Evolutionary conservation across 129 eudicot genomes (phyloP).

Genomic region (Arctium minus): DNA sequence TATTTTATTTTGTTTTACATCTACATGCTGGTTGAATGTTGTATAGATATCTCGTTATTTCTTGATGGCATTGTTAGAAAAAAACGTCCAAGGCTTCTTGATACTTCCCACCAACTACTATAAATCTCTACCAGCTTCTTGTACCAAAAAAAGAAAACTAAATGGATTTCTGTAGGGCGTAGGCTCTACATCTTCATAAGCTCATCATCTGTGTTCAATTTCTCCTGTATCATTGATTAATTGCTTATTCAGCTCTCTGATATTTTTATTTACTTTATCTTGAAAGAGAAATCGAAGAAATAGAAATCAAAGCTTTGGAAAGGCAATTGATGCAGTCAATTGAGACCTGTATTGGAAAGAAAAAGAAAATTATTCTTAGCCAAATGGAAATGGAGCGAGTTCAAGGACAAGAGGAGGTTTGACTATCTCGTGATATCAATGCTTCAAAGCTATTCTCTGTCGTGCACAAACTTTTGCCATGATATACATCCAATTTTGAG

Average conservation of each 20-base stretch:
- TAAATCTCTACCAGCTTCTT: slow-evolving; percentile 12
- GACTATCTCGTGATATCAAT: not conserved
- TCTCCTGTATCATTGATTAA: not conserved
- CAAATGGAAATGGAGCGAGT: slow-evolving; percentile 78
- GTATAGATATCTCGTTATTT: not conserved
- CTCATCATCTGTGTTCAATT: not conserved
- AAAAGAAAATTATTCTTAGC: slow-evolving; percentile 86
- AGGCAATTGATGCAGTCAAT: slow-evolving; percentile 97
- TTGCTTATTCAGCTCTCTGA: slow-evolving; percentile 10
- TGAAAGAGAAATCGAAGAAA: slow-evolving; percentile 94
- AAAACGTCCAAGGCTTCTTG: not conserved
- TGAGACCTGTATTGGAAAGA: slow-evolving; percentile 87
- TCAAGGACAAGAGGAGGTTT: slow-evolving; percentile 92
- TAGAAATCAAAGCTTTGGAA: slow-evolving; percentile 87
- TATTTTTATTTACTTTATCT: slow-evolving; percentile 20
- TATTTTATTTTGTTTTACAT: not conserved
- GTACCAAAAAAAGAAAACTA: slow-evolving; percentile 2
- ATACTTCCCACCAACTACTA: not conserved
- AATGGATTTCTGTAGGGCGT: not conserved
- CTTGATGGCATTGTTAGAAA: not conserved
- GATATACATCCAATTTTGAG: not conserved
- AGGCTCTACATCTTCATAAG: not conserved
- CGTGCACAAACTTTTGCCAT: slow-evolving; percentile 14
- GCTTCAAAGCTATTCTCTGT: not conserved
- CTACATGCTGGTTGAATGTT: not conserved